A percentile compares a stretch with the other conserved stretches of the same genome.
These are phyloP conservation scores for Aspergillus floridensis DNA, from an alignment of 2,329 filamentous ascomycete species.

Conservation along the genomic window DNA sequence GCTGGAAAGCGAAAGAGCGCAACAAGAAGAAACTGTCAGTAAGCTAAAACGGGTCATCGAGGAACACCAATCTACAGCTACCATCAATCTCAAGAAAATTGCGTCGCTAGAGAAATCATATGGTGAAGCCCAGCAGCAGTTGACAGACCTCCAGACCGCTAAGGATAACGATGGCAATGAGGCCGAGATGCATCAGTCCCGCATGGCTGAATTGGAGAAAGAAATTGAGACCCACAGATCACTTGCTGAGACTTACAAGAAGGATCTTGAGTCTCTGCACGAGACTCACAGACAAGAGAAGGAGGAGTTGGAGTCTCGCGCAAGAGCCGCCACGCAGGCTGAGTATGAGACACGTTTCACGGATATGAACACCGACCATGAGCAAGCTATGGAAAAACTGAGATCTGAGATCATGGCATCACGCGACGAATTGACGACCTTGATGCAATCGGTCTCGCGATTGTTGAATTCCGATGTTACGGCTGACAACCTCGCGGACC, in stretches of 20 bases:
- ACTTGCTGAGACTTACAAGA: slow-evolving; percentile 53
- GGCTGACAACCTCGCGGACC: slow-evolving; percentile 59
- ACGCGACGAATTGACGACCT: slow-evolving; percentile 63
- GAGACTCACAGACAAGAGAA: slow-evolving; percentile 51
- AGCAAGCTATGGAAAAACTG: slow-evolving; percentile 57
- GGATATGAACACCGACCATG: slow-evolving; percentile 60
- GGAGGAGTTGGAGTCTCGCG: slow-evolving; percentile 38
- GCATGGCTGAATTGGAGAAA: slow-evolving; percentile 55
- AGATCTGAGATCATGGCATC: slow-evolving; percentile 63
- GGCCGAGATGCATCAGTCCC: slow-evolving; percentile 40
- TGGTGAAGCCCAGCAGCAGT: slow-evolving; percentile 61
- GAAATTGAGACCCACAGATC: slow-evolving; percentile 58
- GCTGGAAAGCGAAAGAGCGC: slow-evolving; percentile 51
- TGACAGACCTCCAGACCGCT: slow-evolving; percentile 64
- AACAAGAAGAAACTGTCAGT: slow-evolving; percentile 60
- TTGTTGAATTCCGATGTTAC: slow-evolving; percentile 49
- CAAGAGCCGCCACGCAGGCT: slow-evolving; percentile 36
- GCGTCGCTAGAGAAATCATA: slow-evolving; percentile 73
- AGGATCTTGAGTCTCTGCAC: slow-evolving; percentile 53
- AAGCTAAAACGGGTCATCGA: slow-evolving; percentile 72
- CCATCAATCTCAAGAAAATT: slow-evolving; percentile 66
- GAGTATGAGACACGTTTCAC: slow-evolving; percentile 37
- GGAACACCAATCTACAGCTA: slow-evolving; percentile 73
- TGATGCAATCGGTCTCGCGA: slow-evolving; percentile 58
- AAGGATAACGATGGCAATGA: slow-evolving; percentile 57